Evolutionary conservation across 495 filamentous ascomycete genomes (phyloP).

Genomic region (Tirmania nivea): DNA sequence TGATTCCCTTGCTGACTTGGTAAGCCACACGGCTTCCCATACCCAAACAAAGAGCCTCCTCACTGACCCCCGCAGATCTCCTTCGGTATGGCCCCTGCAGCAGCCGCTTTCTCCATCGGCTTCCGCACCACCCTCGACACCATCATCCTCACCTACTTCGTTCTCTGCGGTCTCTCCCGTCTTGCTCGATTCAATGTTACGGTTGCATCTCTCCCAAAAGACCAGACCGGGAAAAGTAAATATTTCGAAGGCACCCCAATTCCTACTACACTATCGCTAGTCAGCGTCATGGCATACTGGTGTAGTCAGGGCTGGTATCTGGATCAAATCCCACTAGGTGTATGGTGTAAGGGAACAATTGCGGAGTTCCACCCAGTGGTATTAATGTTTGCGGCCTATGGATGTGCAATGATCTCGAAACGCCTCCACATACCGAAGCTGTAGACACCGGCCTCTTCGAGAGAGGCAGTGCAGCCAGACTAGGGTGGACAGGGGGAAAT

Average conservation of each 20-base stretch:
- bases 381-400: conserved; percentile 58
- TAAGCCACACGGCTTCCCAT: conserved; percentile 24
- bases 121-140: conserved; percentile 73
- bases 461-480: too few relatives aligned
- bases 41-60: background rate
- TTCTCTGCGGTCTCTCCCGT: conserved; percentile 83
- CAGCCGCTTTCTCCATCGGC: conserved; percentile 71
- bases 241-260: conserved; percentile 97
- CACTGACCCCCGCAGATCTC: conserved; percentile 42
- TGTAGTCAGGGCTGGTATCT: conserved; percentile 57
- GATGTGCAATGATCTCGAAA: conserved; percentile 85
- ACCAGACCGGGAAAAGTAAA: conserved; percentile 66
- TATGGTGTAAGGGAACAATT: conserved; percentile 34
- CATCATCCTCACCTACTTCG: conserved; percentile 65
- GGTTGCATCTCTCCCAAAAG: conserved; percentile 67
- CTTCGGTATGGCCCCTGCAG: conserved; percentile 79
- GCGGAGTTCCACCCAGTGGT: conserved; percentile 79
- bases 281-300: conserved; percentile 75
- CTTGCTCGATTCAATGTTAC: conserved; percentile 97
- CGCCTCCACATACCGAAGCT: conserved; percentile 93
- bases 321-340: conserved; percentile 50
- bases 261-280: conserved; percentile 64
- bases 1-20: conserved; percentile 90
- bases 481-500: too few relatives aligned
- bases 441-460: conserved; percentile 18